Evolutionary conservation across 2,329 filamentous ascomycete species (phyloP), one percentile per base, ranked within the genome.

Genomic region (Colletotrichum somersetense): DNA sequence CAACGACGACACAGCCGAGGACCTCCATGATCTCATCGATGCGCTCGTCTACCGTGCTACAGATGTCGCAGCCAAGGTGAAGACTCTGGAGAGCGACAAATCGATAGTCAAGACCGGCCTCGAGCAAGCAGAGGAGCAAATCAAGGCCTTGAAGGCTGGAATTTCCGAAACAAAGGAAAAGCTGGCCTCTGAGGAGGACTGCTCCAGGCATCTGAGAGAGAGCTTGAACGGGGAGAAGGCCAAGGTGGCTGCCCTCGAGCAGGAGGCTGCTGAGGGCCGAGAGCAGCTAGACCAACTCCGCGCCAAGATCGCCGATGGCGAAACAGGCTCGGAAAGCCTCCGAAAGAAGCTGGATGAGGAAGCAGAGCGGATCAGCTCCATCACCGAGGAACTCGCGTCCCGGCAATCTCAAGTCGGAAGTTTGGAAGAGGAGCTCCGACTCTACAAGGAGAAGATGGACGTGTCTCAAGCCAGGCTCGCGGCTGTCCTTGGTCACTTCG

Each of bases 271-370:
- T 2, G 90, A 93, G 67, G 90, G 92, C 72, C 90, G 93, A 50
- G 84, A 87, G 18, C 92, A 96, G 76, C 86, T 97, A 30, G 88
- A 87, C 69, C 85, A 88, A 38, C 83, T 97, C 30, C 89, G 93
- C 68, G 84, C 85, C 20, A 92, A 92, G 79, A 91, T 97, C 78
- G 90, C 92, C 1, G 92, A 95, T 74, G 95, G 94, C 20, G 94
- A 96, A 80, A 95, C 91, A 3, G 94, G 94, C 6, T 95, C 94
- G 0, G 93, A 95, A 80, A 91, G 89, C 38, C 83, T 97, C 66
- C 91, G 93, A 67, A 92, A 91, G 80, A 89, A 91, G 66, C 86
- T 97, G 4, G 89, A 91, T 53, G 92, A 94, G 69, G 92, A 95
- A 77, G 94, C 97, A 80, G 86, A 85, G 70, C 93, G 91, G 80